Base-by-base conservation (phyloP, 2,329 filamentous ascomycete genomes). In the Stachybotrys chlorohalonatus region DNA sequence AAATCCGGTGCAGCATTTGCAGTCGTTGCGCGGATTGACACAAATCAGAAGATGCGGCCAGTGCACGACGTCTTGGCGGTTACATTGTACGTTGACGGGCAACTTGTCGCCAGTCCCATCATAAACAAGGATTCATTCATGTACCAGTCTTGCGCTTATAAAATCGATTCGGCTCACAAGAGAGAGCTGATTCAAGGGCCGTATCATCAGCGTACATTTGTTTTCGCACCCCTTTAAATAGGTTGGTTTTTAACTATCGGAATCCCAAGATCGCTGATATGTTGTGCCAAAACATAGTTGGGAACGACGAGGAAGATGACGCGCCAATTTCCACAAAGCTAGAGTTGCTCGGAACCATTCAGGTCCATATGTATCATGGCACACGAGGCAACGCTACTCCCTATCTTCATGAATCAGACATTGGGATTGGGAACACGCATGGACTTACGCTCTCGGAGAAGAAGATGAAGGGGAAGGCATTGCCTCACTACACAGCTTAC, bases 401-500 rank as follows among this genome's bases (percentile, higher is more conserved):
- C 24, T 24, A 24, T 24, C 24, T 24, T 24, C 24, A 24, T 24
- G 24, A 24, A 2, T 2, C 24, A 24, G 24, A 24, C 24, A 24
- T 24, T 24, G 24, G 24, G 24, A 24, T 4, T 24, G 24, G 24
- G 24, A 24, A 24, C 24, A 24, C 36, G 36, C 36, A 42, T 13
- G 36, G 9, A 42, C 8, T 42, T 9, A 42, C 36, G 1, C 1
- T 62, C 3, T 50, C 58, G 3, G 65, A 67, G 15, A 65, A 66
- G 30, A 52, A 58, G 2, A 36, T 65, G 57, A 67, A 67, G 51
- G 64, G 65, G 4, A 64, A 32, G 30, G 60, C 56, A n/a, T 42
- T 65, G 11, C 60, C 59, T 11, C 65, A 67, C 53, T 58, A 54
- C 9, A 60, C 58, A 2, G 50, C 46, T 63, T 65, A 24, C 11